phyloP scores from a whole-genome alignment of 805 yeast species.

The Yarrowia sp. region DNA sequence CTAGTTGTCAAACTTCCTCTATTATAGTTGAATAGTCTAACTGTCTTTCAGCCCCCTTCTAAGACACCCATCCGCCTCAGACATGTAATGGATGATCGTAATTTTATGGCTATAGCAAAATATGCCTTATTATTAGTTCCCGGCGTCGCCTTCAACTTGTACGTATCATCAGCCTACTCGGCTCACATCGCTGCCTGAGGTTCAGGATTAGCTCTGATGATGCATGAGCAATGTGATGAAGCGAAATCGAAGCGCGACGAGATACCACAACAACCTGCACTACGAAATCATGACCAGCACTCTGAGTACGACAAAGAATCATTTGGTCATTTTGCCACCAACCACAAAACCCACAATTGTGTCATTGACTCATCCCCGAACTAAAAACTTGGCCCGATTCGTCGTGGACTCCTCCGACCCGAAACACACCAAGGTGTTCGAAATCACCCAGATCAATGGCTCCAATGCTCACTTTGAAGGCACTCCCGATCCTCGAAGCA shows the following conservation, averaged over 20 bases:
- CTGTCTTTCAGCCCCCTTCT: too few species aligned
- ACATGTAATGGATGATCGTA: too few species aligned
- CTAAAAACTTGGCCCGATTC: not conserved
- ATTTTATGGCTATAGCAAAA: too few species aligned
- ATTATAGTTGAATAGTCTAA: not conserved
- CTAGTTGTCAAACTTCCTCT: too few species aligned
- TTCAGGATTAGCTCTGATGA: not conserved
- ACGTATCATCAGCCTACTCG: too few species aligned
- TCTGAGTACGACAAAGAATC: slow-evolving; percentile 4
- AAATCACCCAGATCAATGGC: slow-evolving; percentile 23
- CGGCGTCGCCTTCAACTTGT: too few species aligned
- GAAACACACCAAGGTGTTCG: slow-evolving; percentile 12
- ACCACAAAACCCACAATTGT: slow-evolving; percentile 8
- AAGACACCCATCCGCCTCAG: too few species aligned
- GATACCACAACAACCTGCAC: not conserved
- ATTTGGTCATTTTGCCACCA: slow-evolving; percentile 9
- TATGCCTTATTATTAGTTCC: too few species aligned
- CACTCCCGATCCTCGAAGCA: slow-evolving; percentile 10
- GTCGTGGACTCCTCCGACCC: slow-evolving; percentile 12
- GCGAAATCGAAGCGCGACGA: slow-evolving; percentile 3
- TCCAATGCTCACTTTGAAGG: slow-evolving; percentile 19
- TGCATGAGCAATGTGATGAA: slow-evolving; percentile 7
- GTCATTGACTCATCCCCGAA: slow-evolving; percentile 15
- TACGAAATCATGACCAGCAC: not conserved
- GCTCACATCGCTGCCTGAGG: not conserved